A percentile compares a stretch with the other conserved stretches of the same genome.
phyloP scores from a whole-genome alignment of 805 yeast species.

The Teunomyces cretensis region DNA sequence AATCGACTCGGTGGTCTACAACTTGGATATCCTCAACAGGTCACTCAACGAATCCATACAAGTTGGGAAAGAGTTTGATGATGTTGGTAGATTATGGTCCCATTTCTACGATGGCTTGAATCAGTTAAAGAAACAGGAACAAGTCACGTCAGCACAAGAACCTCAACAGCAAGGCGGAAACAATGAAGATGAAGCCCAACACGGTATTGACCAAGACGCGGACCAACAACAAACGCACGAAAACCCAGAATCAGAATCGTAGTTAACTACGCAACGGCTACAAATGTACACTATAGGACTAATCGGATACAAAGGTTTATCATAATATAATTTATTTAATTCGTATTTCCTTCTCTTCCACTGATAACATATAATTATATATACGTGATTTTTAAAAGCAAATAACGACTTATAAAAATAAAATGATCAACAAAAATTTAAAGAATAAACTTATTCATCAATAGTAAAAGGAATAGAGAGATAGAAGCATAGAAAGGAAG shows the following conservation, averaged over 20 bases:
- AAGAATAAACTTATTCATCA: slow-evolving; percentile 3
- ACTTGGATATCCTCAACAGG: slow-evolving; percentile 63
- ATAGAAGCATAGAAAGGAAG: slow-evolving; percentile 3
- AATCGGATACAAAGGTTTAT: neutral
- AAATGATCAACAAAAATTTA: slow-evolving; percentile 4
- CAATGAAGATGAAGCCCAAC: neutral
- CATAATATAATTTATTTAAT: neutral
- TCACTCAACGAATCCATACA: slow-evolving; percentile 66
- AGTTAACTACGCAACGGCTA: neutral
- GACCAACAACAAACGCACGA: neutral
- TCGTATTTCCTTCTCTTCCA: slow-evolving; percentile 1
- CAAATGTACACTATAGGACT: neutral
- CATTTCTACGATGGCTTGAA: slow-evolving; percentile 53
- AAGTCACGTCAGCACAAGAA: neutral
- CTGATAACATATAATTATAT: slow-evolving; percentile 1
- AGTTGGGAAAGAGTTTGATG: slow-evolving; percentile 75
- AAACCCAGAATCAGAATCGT: neutral
- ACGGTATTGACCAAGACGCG: neutral
- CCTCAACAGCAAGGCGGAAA: neutral
- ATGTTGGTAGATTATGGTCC: slow-evolving; percentile 69
- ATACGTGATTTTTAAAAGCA: slow-evolving; percentile 1
- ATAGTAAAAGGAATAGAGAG: slow-evolving; percentile 3
- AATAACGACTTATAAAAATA: slow-evolving; percentile 2
- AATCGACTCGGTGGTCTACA: slow-evolving; percentile 64
- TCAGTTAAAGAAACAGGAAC: slow-evolving; percentile 2